Percentiles rank a stretch among this genome's conserved stretches.
These are phyloP conservation scores for Trichoderma oligosporum DNA, from an alignment of 2,329 filamentous ascomycete genomes.

Conservation along the genomic window DNA sequence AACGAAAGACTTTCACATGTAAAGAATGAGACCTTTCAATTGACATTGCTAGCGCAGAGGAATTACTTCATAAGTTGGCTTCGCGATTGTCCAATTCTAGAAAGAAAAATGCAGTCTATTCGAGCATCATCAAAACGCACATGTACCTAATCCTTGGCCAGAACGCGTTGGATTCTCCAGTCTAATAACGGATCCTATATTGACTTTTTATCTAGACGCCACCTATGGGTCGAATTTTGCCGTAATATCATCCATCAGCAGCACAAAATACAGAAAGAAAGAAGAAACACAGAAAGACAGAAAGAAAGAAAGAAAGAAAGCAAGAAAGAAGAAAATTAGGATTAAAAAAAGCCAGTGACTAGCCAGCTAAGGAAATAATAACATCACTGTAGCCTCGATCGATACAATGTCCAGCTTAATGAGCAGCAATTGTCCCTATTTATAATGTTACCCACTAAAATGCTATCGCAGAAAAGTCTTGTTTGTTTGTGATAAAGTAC, in stretches of 20 bases:
- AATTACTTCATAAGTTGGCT: too few relatives aligned
- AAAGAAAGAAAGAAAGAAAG: background rate
- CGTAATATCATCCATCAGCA: background rate
- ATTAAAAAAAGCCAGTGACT: background rate
- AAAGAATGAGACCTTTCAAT: too few relatives aligned
- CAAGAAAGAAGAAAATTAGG: background rate
- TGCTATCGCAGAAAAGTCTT: background rate
- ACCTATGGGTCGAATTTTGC: background rate
- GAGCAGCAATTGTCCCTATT: background rate
- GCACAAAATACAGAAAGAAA: background rate
- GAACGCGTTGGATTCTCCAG: conserved; percentile 5
- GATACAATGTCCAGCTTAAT: background rate
- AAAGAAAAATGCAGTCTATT: background rate
- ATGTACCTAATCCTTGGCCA: background rate
- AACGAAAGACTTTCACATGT: too few relatives aligned
- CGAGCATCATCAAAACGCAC: background rate
- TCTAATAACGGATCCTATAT: background rate
- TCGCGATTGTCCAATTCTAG: too few relatives aligned
- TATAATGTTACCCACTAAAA: background rate
- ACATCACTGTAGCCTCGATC: background rate
- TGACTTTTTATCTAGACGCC: conserved; percentile 1
- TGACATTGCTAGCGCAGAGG: too few relatives aligned
- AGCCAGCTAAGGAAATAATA: background rate
- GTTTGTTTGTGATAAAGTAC: background rate
- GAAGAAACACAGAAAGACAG: background rate